Evolutionary conservation across 2,329 filamentous ascomycete species (phyloP).

Genomic region (Colletotrichum salicis): DNA sequence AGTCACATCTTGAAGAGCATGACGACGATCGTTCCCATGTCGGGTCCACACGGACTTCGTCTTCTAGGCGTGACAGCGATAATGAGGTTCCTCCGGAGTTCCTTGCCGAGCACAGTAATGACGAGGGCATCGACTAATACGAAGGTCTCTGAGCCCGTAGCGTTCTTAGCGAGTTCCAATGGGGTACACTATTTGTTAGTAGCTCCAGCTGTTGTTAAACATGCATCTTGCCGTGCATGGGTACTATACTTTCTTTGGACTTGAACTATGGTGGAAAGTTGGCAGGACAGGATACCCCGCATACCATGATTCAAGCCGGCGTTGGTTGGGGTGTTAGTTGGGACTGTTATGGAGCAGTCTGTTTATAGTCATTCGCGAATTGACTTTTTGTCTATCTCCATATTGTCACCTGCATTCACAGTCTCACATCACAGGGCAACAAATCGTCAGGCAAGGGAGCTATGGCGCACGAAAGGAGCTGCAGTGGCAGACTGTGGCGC

Average conservation of each 20-base stretch:
- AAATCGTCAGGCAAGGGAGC: neutral
- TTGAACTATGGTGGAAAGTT: neutral
- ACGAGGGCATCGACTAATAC: constrained; percentile 14
- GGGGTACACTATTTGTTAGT: neutral
- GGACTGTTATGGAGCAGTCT: neutral
- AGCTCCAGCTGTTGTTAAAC: neutral
- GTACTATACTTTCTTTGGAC: neutral
- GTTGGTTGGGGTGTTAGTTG: constrained; percentile 6
- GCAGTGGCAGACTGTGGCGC: constrained; percentile 20
- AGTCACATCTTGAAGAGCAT: constrained; percentile 45
- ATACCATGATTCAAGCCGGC: constrained; percentile 4
- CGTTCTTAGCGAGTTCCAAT: neutral
- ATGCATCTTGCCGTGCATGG: neutral
- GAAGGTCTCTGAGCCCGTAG: neutral
- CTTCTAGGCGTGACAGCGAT: constrained; percentile 49
- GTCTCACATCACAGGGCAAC: constrained; percentile 13
- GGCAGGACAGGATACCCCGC: constrained; percentile 30
- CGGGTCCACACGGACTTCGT: constrained; percentile 6
- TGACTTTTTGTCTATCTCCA: constrained; percentile 1
- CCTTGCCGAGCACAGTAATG: constrained; percentile 54
- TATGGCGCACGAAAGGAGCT: neutral
- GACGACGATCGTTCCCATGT: constrained; percentile 38
- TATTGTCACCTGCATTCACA: neutral
- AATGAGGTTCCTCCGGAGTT: constrained; percentile 65
- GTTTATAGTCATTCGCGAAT: constrained; percentile 4